Conservation (phyloP, 306 rosid species). For the Cercis canadensis region DNA sequence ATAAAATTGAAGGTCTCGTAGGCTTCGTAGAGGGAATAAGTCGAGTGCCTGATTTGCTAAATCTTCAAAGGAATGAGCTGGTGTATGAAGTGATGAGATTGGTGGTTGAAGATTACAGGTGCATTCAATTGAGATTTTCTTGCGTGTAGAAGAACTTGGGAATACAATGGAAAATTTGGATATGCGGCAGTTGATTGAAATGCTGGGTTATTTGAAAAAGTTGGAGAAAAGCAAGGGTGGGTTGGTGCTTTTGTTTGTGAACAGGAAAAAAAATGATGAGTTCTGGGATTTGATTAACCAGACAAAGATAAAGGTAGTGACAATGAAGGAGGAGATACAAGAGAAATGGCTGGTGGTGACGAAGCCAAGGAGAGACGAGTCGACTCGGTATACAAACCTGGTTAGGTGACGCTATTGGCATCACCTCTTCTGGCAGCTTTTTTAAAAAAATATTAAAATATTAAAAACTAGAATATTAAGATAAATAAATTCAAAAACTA, state of each 20-base stretch:
- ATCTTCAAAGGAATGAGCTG: slow-evolving; percentile 59
- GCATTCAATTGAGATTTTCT: slow-evolving; percentile 58
- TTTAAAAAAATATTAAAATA: too few species aligned
- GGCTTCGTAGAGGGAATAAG: slow-evolving; percentile 54
- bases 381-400: slow-evolving; percentile 59
- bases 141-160: slow-evolving; percentile 49
- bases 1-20: slow-evolving; percentile 55
- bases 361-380: slow-evolving; percentile 5
- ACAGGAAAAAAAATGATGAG: slow-evolving; percentile 49
- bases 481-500: too few species aligned
- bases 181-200: slow-evolving; percentile 57
- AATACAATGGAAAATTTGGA: slow-evolving; percentile 43
- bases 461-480: too few species aligned
- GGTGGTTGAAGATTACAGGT: slow-evolving; percentile 67
- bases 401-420: too few species aligned
- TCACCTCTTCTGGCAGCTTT: too few species aligned
- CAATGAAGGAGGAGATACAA: slow-evolving; percentile 48
- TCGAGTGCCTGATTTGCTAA: slow-evolving; percentile 57
- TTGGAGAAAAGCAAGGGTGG: slow-evolving; percentile 53
- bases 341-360: slow-evolving; percentile 53
- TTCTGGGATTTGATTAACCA: slow-evolving; percentile 42
- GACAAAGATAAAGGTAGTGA: slow-evolving; percentile 40
- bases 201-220: slow-evolving; percentile 41
- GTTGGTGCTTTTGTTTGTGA: slow-evolving; percentile 61
- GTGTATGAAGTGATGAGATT: slow-evolving; percentile 67